Evolutionary conservation across 1,139 yeast species (phyloP).

Genomic region (Yamadazyma atlantica): DNA sequence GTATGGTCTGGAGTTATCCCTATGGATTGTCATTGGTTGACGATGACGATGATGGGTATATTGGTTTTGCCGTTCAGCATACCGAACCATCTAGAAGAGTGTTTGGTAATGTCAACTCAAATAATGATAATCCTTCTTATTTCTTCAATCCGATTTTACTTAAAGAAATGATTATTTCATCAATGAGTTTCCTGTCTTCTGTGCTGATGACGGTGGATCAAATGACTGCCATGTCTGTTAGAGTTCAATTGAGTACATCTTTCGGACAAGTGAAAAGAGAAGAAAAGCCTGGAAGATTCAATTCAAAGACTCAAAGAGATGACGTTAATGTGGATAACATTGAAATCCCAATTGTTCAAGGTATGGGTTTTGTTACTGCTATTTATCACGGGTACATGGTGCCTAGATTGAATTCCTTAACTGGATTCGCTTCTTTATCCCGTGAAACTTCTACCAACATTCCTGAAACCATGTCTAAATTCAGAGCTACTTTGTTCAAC

Average conservation of each 20-base stretch:
- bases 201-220: constrained; percentile 45
- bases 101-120: constrained; percentile 54
- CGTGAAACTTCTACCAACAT: constrained; percentile 42
- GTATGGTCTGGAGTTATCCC: constrained; percentile 78
- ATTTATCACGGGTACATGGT: constrained; percentile 57
- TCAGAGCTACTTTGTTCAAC: constrained; percentile 50
- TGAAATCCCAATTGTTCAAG: constrained; percentile 54
- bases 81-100: constrained; percentile 56
- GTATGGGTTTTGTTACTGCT: constrained; percentile 78
- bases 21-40: constrained; percentile 65
- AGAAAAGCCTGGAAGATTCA: neutral
- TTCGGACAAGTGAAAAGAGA: constrained; percentile 1
- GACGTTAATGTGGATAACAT: constrained; percentile 28
- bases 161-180: constrained; percentile 55
- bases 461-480: constrained; percentile 56
- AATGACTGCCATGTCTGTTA: constrained; percentile 57
- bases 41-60: constrained; percentile 43
- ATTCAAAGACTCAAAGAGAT: constrained; percentile 5
- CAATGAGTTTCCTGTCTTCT: constrained; percentile 43
- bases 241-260: constrained; percentile 42
- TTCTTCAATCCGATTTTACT: constrained; percentile 56
- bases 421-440: constrained; percentile 52
- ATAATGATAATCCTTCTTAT: constrained; percentile 33
- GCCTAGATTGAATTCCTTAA: constrained; percentile 52
- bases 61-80: constrained; percentile 72